Conservation (phyloP, 2,329 filamentous ascomycete genomes). For the Pseudodiploospora longispora region DNA sequence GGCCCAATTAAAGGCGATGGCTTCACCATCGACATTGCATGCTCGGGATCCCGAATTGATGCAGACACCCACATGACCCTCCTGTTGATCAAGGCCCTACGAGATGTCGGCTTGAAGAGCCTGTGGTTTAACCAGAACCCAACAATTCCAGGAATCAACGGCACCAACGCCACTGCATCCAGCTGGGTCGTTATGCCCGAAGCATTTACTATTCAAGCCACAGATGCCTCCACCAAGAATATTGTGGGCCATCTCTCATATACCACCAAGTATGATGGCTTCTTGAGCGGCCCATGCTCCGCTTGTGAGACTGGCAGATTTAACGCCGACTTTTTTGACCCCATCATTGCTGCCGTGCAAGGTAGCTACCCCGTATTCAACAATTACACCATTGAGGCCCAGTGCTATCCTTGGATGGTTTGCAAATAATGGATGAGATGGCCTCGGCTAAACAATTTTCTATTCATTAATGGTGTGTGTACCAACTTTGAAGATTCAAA, state of each 20-base stretch:
- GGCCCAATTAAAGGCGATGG: constrained; percentile 25
- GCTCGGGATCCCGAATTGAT: constrained; percentile 28
- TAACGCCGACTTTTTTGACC: constrained; percentile 28
- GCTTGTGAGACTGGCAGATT: constrained; percentile 28
- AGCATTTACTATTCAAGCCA: constrained; percentile 26
- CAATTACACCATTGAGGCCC: constrained; percentile 28
- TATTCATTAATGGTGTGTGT: too few relatives aligned
- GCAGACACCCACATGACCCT: constrained; percentile 32
- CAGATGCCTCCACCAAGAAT: constrained; percentile 23
- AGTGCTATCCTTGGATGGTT: constrained; percentile 31
- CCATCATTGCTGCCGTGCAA: constrained; percentile 29
- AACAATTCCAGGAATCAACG: constrained; percentile 23
- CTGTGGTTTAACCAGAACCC: constrained; percentile 33
- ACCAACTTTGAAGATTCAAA: too few relatives aligned
- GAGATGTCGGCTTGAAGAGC: constrained; percentile 29
- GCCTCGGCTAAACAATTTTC: too few relatives aligned
- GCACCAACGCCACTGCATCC: constrained; percentile 17
- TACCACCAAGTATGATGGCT: constrained; percentile 30
- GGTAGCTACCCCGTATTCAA: constrained; percentile 30
- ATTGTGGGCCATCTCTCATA: constrained; percentile 27
- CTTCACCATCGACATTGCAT: constrained; percentile 29
- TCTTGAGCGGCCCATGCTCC: constrained; percentile 27
- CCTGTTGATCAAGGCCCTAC: constrained; percentile 29
- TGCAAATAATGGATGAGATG: constrained; percentile 17
- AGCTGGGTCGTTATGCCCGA: constrained; percentile 34